Evolutionary conservation across 1,139 yeast species (phyloP).

Genomic region (Pichia inconspicua): DNA sequence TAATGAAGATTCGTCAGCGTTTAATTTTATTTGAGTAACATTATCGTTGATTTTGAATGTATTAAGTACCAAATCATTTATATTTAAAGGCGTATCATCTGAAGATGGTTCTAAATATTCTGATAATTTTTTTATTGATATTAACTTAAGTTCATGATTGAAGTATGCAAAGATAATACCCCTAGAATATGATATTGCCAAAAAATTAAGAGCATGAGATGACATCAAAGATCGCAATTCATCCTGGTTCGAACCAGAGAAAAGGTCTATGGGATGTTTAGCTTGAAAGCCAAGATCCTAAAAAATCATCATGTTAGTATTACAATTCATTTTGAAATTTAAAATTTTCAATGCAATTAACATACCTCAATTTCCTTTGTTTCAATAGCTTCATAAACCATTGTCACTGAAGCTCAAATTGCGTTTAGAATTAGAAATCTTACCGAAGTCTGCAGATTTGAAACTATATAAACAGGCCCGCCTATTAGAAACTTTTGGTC

Average conservation of each 20-base stretch:
- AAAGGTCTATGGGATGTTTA: conserved; percentile 19
- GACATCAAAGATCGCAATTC: conserved; percentile 1
- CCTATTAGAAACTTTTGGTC: not conserved
- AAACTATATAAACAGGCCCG: too few species aligned
- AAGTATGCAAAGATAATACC: conserved; percentile 18
- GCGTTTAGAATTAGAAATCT: too few species aligned
- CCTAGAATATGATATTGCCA: conserved; percentile 17
- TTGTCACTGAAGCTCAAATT: not conserved
- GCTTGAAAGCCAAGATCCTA: conserved; percentile 26
- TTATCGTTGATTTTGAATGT: conserved; percentile 13
- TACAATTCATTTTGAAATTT: too few species aligned
- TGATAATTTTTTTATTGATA: conserved; percentile 16
- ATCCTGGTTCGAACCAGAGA: conserved; percentile 7
- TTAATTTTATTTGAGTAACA: conserved; percentile 14
- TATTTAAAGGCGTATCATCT: conserved; percentile 12
- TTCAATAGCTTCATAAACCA: conserved; percentile 12
- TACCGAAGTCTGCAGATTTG: too few species aligned
- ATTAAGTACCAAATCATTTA: conserved; percentile 4
- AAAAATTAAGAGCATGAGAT: conserved; percentile 12
- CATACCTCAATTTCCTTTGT: conserved; percentile 19
- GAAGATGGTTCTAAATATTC: conserved; percentile 13
- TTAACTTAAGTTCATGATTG: conserved; percentile 14
- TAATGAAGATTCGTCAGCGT: conserved; percentile 9
- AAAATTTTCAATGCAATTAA: not conserved
- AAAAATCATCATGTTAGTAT: conserved; percentile 3